phyloP scores from a whole-genome alignment of 2,329 filamentous ascomycete genomes.

The Trichoderma gracile region DNA sequence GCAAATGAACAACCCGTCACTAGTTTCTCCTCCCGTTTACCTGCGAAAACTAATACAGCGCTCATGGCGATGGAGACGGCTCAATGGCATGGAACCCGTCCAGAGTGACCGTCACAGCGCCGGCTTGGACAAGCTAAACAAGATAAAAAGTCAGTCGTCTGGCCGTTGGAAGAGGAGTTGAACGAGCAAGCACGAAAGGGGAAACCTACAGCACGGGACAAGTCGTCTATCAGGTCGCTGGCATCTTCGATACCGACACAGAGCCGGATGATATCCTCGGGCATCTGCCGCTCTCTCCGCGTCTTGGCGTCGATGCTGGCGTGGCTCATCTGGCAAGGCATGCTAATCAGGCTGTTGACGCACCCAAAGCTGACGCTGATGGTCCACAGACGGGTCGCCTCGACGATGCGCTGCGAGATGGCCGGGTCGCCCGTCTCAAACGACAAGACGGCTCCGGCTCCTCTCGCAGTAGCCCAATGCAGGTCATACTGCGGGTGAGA shows the following conservation, averaged over 20 bases:
- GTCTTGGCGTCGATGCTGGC: constrained; percentile 97
- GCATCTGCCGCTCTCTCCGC: constrained; percentile 82
- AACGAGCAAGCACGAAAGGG: not conserved
- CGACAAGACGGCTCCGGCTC: constrained; percentile 88
- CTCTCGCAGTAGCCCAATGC: constrained; percentile 93
- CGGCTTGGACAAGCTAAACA: constrained; percentile 81
- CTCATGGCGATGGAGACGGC: constrained; percentile 36
- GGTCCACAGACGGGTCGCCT: constrained; percentile 86
- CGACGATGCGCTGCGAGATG: constrained; percentile 89
- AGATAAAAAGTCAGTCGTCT: constrained; percentile 30
- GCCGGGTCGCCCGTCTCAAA: constrained; percentile 90
- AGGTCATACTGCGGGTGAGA: constrained; percentile 96
- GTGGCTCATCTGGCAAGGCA: constrained; percentile 99
- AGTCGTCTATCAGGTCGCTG: constrained; percentile 88
- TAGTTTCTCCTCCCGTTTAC: not conserved
- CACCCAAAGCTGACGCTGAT: constrained; percentile 98
- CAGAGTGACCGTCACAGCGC: constrained; percentile 82
- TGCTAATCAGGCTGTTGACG: constrained; percentile 97
- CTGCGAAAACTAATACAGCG: not conserved
- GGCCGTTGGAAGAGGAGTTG: not conserved
- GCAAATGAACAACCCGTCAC: not conserved
- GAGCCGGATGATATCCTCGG: constrained; percentile 92
- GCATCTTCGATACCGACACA: constrained; percentile 96
- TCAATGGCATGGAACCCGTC: constrained; percentile 72
- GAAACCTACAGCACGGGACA: constrained; percentile 79